Base-by-base conservation (phyloP, 495 filamentous ascomycete species). In the Hyaloscypha bicolor region DNA sequence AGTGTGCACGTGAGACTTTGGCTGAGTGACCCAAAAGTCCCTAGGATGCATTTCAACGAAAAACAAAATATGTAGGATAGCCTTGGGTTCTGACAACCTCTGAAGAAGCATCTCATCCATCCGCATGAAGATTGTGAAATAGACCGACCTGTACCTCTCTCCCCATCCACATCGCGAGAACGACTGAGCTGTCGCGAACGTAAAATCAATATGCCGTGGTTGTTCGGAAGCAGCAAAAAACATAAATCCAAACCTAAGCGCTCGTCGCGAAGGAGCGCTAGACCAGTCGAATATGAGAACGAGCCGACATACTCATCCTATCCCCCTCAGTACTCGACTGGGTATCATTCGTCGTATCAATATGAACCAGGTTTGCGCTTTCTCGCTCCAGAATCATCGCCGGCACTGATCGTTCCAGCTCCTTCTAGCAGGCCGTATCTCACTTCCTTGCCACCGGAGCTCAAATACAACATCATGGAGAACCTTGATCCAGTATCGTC, bases 401-500 rank as follows among this genome's bases (percentile, higher is more conserved):
- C 16, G 42, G 42, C 6, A 48, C 42, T 48, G 42, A 48, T 6
- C 42, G 11, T 16, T 48, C 21, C 9, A 48, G 42, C 42, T 48
- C 42, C 42, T 14, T 48, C 42, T 4, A 16, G 16, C n/a, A 60
- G 42, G 31, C 39, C 64, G 11, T 52, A 60, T 25, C 21, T 66
- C 9, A 60, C 64, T 3, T 32, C 22, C 45, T 79, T 89, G 19
- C 86, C 87, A 16, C 69, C 81, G 0, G 87, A 89, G 71, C 72
- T 89, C 11, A 86, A 87, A 63, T 77, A 78, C 57, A 75, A 80
- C 51, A 79, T 89, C 68, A 75, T 81, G 63, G 77, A 83, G 65
- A 79, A 80, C 69, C 78, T 89, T 39, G 79, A 82, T 66, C 79
- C 82, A 25, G 82, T 84, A 67, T 82, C 85, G 72, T 77, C 78